phyloP scores from a whole-genome alignment of 257 asterid genomes.

The Pogostemon cablin region DNA sequence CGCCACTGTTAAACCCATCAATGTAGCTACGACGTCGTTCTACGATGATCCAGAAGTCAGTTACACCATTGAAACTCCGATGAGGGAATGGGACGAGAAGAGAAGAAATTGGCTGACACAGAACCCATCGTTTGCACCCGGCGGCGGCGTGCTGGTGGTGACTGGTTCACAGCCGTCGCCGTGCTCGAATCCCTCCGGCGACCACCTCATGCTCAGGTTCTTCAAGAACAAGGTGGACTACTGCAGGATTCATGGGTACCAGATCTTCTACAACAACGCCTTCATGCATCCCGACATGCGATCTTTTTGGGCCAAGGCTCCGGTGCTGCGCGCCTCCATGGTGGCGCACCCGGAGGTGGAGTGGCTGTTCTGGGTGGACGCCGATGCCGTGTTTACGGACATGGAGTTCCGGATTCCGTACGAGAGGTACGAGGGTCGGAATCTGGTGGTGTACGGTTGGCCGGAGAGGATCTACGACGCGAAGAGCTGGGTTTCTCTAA shows the following conservation, averaged over 20 bases:
- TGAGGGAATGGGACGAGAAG: constrained; percentile 64
- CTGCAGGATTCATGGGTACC: constrained; percentile 63
- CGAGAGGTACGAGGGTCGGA: constrained; percentile 56
- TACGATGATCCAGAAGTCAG: constrained; percentile 58
- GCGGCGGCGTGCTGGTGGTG: constrained; percentile 52
- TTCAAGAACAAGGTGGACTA: constrained; percentile 86
- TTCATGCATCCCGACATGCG: constrained; percentile 55
- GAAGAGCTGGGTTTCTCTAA: constrained; percentile 74
- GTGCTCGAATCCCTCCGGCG: constrained; percentile 63
- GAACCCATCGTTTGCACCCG: constrained; percentile 43
- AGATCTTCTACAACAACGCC: constrained; percentile 63
- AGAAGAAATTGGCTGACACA: constrained; percentile 57
- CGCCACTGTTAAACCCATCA: not conserved
- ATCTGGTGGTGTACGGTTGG: constrained; percentile 77
- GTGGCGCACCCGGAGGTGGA: constrained; percentile 79
- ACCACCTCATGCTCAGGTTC: constrained; percentile 56
- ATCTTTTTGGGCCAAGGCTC: constrained; percentile 71
- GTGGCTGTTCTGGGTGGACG: constrained; percentile 84
- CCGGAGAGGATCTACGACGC: constrained; percentile 55
- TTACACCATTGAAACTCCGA: constrained; percentile 64
- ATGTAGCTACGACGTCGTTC: constrained; percentile 33
- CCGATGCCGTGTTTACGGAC: constrained; percentile 79
- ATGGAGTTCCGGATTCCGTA: constrained; percentile 80
- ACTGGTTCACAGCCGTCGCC: constrained; percentile 75
- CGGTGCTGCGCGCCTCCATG: constrained; percentile 73